Evolutionary conservation across 2,329 filamentous ascomycete genomes (phyloP).

Genomic region (Botrytis aclada): DNA sequence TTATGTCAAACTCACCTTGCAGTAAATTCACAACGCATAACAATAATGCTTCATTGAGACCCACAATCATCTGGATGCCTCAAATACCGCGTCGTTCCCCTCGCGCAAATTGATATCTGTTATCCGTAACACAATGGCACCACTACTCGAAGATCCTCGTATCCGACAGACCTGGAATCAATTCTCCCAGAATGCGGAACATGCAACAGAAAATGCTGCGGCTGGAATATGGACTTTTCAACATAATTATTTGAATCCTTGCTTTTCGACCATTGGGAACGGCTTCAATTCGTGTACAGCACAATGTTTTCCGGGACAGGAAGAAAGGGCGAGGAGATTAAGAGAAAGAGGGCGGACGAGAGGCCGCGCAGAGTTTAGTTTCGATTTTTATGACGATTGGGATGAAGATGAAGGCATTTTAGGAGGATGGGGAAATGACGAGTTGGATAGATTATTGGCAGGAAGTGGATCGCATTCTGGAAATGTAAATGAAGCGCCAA

Average conservation of each 20-base stretch:
- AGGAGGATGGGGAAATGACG: slow-evolving; percentile 74
- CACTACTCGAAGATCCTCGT: slow-evolving; percentile 72
- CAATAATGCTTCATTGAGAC: slow-evolving; percentile 13
- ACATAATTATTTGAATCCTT: slow-evolving; percentile 81
- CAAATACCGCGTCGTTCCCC: not conserved
- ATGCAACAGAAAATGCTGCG: slow-evolving; percentile 87
- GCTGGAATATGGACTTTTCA: slow-evolving; percentile 86
- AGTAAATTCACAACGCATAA: slow-evolving; percentile 11
- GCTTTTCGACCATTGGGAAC: slow-evolving; percentile 63
- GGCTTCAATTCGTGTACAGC: slow-evolving; percentile 71
- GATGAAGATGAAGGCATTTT: slow-evolving; percentile 65
- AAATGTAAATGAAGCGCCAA: slow-evolving; percentile 60
- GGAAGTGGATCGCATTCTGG: slow-evolving; percentile 54
- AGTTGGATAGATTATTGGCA: slow-evolving; percentile 78
- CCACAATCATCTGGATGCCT: slow-evolving; percentile 12
- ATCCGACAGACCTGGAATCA: slow-evolving; percentile 93
- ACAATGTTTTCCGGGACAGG: slow-evolving; percentile 67
- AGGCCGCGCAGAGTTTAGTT: slow-evolving; percentile 74
- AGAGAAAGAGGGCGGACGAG: slow-evolving; percentile 59
- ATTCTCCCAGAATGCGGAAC: slow-evolving; percentile 84
- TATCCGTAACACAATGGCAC: slow-evolving; percentile 32
- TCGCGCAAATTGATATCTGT: not conserved
- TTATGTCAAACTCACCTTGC: slow-evolving; percentile 13
- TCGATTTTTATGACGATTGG: slow-evolving; percentile 99
- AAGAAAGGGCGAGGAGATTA: slow-evolving; percentile 68